Conservation (phyloP, 179 eudicot genomes). For the Nepenthes alata region DNA sequence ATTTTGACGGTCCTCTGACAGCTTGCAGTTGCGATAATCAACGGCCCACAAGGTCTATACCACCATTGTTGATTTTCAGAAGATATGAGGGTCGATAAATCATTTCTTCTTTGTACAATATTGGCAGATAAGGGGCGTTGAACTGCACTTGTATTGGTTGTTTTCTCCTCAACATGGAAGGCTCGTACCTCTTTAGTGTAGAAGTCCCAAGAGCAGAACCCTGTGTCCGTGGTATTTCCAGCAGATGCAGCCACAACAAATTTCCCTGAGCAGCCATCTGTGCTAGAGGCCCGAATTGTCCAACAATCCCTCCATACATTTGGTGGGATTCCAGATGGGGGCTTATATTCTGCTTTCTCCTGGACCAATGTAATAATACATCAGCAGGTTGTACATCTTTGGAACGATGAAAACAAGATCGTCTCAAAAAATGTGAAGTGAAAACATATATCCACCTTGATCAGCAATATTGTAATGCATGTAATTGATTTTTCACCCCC, state of each 20-base stretch:
- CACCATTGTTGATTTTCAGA: conserved; percentile 48
- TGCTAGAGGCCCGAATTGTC: conserved; percentile 72
- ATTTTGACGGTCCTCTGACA: conserved; percentile 51
- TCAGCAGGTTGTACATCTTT: not conserved
- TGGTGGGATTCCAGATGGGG: conserved; percentile 49
- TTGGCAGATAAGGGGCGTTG: conserved; percentile 55
- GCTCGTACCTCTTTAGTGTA: conserved; percentile 56
- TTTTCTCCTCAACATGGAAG: conserved; percentile 53
- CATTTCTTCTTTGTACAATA: conserved; percentile 27
- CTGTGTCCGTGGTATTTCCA: conserved; percentile 66
- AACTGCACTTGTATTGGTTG: conserved; percentile 35
- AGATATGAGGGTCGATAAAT: conserved; percentile 24
- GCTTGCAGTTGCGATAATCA: conserved; percentile 62
- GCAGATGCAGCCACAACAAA: conserved; percentile 96
- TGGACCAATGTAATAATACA: conserved; percentile 13
- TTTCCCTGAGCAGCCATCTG: conserved; percentile 78
- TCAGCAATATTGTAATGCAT: not conserved
- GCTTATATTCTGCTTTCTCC: conserved; percentile 74
- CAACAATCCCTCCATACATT: conserved; percentile 90
- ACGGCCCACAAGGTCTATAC: conserved; percentile 83
- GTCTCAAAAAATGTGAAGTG: too few relatives aligned
- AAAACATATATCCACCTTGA: not conserved
- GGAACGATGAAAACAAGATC: too few relatives aligned
- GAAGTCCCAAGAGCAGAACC: conserved; percentile 92
- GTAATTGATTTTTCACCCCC: too few relatives aligned